These are phyloP conservation scores for Aspergillus luchuensis DNA, from an alignment of 2,329 filamentous ascomycete genomes.

Conservation along the genomic window DNA sequence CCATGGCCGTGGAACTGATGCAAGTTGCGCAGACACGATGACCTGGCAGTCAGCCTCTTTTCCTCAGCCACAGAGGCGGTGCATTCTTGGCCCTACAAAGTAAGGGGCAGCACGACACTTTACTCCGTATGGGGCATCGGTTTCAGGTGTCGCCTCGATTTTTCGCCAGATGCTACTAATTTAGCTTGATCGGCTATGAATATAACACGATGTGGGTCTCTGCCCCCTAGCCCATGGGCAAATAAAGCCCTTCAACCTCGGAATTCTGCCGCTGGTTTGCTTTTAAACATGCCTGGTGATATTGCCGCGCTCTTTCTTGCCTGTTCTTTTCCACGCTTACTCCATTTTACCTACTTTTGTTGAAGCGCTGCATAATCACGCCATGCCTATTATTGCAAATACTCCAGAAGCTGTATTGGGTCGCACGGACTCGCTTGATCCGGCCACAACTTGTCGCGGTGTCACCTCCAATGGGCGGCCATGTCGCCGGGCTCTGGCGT, in stretches of 20 bases:
- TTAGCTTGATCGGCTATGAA: neutral
- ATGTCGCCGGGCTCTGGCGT: conserved; percentile 72
- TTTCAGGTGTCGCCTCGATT: conserved; percentile 2
- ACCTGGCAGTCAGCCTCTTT: conserved; percentile 13
- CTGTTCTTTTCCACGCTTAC: neutral
- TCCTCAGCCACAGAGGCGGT: conserved; percentile 30
- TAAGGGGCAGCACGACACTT: conserved; percentile 5
- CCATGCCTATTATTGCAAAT: conserved; percentile 67
- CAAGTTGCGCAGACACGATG: neutral
- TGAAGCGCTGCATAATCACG: neutral
- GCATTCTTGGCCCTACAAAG: conserved; percentile 14
- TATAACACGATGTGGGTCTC: neutral
- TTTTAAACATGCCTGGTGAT: conserved; percentile 2
- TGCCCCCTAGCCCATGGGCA: neutral
- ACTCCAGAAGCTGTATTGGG: conserved; percentile 80
- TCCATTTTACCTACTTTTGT: neutral
- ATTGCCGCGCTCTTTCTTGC: neutral
- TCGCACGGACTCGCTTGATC: conserved; percentile 82
- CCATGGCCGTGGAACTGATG: neutral
- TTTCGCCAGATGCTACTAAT: neutral
- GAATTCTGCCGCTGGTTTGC: neutral
- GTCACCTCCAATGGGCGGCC: conserved; percentile 80
- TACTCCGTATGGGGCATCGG: neutral
- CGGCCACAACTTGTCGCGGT: conserved; percentile 81
- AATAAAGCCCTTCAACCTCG: neutral